Evolutionary conservation across 1,284 basidiomycete species (phyloP).

Genomic region (Leucoagaricus sp.): DNA sequence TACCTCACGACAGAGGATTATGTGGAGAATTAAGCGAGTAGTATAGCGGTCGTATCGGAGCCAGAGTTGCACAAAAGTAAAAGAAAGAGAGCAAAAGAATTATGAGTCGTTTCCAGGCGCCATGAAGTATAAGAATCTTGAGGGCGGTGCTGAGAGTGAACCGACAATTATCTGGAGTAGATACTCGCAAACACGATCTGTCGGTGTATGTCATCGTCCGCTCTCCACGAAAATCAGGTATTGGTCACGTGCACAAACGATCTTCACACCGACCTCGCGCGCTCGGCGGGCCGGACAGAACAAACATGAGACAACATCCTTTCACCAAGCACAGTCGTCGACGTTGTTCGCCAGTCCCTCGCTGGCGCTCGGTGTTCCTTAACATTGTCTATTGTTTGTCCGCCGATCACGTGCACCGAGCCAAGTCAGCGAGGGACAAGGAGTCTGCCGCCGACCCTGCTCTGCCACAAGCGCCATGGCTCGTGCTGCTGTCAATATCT

Average conservation of each 20-base stretch:
- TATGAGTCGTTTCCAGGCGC: neutral
- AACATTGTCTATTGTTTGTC: no score
- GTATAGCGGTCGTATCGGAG: neutral
- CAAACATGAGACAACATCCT: no score
- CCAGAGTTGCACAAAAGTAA: constrained; percentile 2
- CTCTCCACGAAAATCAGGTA: neutral
- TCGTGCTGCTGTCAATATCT: neutral
- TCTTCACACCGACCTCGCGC: no score
- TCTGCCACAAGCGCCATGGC: neutral
- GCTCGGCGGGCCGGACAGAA: no score
- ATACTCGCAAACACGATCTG: neutral
- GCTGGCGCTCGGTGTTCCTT: no score
- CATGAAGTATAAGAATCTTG: constrained; percentile 12
- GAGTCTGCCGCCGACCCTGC: neutral
- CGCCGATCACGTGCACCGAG: no score
- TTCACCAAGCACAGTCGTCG: no score
- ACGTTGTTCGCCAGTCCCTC: no score
- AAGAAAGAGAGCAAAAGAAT: neutral
- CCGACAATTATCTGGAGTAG: constrained; percentile 11
- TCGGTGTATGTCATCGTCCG: constrained; percentile 15
- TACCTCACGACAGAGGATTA: neutral
- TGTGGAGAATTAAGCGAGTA: neutral
- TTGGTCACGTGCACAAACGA: no score
- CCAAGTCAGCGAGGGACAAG: no score
- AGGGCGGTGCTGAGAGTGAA: constrained; percentile 10